phyloP scores from a whole-genome alignment of 805 yeast genomes.

The Candida khao-thaluensis region DNA sequence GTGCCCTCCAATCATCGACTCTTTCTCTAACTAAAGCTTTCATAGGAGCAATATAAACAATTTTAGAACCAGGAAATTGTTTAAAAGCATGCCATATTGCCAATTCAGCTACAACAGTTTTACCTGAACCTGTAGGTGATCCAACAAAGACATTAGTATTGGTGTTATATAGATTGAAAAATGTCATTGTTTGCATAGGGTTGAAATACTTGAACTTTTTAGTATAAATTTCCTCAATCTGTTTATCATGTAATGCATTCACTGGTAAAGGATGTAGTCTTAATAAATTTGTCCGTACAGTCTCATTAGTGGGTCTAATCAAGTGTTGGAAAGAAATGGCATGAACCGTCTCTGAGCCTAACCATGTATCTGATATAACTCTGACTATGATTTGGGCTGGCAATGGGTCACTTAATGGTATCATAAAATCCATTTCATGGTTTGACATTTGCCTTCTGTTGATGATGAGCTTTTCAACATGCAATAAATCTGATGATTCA shows the following conservation, averaged over 20 bases:
- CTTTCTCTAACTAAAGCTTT: slow-evolving; percentile 82
- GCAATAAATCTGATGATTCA: slow-evolving; percentile 68
- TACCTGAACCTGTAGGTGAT: slow-evolving; percentile 98
- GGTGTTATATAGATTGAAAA: slow-evolving; percentile 81
- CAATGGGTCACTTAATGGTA: slow-evolving; percentile 84
- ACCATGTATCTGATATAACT: slow-evolving; percentile 82
- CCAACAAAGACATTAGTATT: slow-evolving; percentile 86
- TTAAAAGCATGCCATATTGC: slow-evolving; percentile 97
- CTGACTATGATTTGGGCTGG: slow-evolving; percentile 85
- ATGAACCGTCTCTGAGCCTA: slow-evolving; percentile 75
- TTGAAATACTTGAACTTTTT: slow-evolving; percentile 79
- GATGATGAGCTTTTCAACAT: slow-evolving; percentile 77
- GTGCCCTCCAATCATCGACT: slow-evolving; percentile 72
- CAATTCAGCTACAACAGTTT: slow-evolving; percentile 93
- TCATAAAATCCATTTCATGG: slow-evolving; percentile 87
- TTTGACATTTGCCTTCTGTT: slow-evolving; percentile 52
- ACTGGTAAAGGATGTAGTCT: slow-evolving; percentile 84
- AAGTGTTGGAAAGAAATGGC: slow-evolving; percentile 87
- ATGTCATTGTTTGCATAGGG: slow-evolving; percentile 98
- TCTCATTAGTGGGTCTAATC: slow-evolving; percentile 84
- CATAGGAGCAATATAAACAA: slow-evolving; percentile 88
- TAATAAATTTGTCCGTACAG: slow-evolving; percentile 76
- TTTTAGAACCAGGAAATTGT: slow-evolving; percentile 74
- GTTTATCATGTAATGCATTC: slow-evolving; percentile 68
- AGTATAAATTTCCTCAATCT: slow-evolving; percentile 67